Conservation (phyloP, 106 monocot species). For the Triglochin maritima region DNA sequence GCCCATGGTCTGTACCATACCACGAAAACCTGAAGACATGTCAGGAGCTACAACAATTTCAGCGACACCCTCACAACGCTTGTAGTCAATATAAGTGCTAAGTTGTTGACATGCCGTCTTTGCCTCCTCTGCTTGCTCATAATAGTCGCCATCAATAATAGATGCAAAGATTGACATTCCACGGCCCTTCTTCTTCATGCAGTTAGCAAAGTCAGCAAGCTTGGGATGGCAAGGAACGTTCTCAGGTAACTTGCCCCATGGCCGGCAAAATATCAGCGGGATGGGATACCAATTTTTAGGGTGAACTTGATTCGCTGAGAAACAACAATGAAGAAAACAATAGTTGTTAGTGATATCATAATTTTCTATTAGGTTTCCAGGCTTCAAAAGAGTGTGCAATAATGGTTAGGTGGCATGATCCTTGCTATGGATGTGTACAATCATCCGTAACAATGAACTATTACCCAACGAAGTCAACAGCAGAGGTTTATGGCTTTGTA, state of each 20-base stretch:
- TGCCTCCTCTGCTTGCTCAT: constrained; percentile 79
- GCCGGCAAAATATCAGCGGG: constrained; percentile 89
- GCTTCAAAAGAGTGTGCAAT: too few species aligned
- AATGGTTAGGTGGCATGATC: too few species aligned
- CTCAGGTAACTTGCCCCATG: constrained; percentile 96
- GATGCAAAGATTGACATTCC: constrained; percentile 95
- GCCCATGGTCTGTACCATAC: constrained; percentile 95
- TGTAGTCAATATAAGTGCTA: constrained; percentile 90
- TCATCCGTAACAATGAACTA: too few species aligned
- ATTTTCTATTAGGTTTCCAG: too few species aligned
- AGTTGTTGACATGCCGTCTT: constrained; percentile 78
- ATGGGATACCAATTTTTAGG: constrained; percentile 99
- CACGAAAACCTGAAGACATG: constrained; percentile 86
- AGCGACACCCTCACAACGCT: constrained; percentile 84
- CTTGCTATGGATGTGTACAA: too few species aligned
- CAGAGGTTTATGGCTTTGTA: too few species aligned
- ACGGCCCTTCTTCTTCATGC: constrained; percentile 99
- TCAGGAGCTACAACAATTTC: constrained; percentile 87
- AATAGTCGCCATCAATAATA: constrained; percentile 88
- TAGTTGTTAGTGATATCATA: too few species aligned
- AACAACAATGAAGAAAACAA: neutral
- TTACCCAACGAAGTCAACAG: too few species aligned
- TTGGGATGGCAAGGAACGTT: constrained; percentile 98
- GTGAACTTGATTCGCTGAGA: constrained; percentile 7
- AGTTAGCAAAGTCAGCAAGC: constrained; percentile 98